A percentile compares a stretch with the other conserved stretches of the same genome.
phyloP scores from a whole-genome alignment of 1,284 basidiomycete genomes.

The Cryptococcus sp. region DNA sequence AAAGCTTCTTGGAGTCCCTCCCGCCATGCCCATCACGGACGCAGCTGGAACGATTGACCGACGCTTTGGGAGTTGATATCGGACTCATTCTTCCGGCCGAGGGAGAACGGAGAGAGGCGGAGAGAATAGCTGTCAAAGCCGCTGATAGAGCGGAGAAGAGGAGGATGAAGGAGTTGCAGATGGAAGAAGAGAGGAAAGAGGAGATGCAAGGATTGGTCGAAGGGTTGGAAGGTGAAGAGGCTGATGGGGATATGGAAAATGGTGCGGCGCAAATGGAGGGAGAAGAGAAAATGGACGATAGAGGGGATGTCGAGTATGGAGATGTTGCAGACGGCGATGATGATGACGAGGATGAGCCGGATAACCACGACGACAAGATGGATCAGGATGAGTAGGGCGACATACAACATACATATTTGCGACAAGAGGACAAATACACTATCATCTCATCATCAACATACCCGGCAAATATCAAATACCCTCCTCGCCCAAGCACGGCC shows the following conservation, averaged over 20 bases:
- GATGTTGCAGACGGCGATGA: slow-evolving; percentile 37
- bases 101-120: slow-evolving; percentile 35
- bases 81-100: slow-evolving; percentile 42
- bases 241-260: slow-evolving; percentile 26
- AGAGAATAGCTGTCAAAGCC: slow-evolving; percentile 27
- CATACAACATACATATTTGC: neutral
- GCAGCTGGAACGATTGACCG: slow-evolving; percentile 49
- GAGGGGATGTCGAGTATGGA: slow-evolving; percentile 39
- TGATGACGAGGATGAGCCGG: slow-evolving; percentile 45
- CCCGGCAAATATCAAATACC: neutral
- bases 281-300: slow-evolving; percentile 30
- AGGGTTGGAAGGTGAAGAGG: slow-evolving; percentile 13
- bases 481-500: slow-evolving; percentile 43
- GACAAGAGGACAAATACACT: neutral
- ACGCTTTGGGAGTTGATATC: slow-evolving; percentile 49
- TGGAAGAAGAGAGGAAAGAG: slow-evolving; percentile 27
- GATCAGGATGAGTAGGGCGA: slow-evolving; percentile 23
- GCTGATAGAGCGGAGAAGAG: slow-evolving; percentile 30
- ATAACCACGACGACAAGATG: slow-evolving; percentile 28
- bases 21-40: slow-evolving; percentile 37
- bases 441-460: slow-evolving; percentile 11
- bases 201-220: slow-evolving; percentile 24
- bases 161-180: slow-evolving; percentile 22
- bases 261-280: slow-evolving; percentile 30
- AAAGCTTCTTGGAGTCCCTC: slow-evolving; percentile 32